phyloP scores from a whole-genome alignment of 2,329 filamentous ascomycete genomes.

The Epichloe sp. region DNA sequence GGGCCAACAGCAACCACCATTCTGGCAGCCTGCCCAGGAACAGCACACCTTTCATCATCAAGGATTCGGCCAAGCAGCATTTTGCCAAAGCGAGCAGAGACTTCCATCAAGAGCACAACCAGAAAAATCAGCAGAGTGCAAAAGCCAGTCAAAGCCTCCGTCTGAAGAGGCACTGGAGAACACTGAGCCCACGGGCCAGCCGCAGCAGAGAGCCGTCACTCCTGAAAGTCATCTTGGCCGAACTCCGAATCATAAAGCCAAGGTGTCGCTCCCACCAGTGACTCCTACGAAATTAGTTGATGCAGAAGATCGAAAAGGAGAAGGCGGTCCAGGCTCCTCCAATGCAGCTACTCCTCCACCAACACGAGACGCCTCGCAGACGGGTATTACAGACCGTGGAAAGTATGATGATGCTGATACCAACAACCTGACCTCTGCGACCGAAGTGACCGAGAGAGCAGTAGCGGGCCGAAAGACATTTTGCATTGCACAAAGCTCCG shows the following conservation, averaged over 20 bases:
- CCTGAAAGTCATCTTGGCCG: conserved; percentile 5
- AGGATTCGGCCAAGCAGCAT: background rate
- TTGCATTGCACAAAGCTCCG: background rate
- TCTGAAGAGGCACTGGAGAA: conserved; percentile 14
- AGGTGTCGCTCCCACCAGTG: conserved; percentile 10
- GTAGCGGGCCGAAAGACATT: background rate
- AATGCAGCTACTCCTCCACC: background rate
- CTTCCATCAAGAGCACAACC: background rate
- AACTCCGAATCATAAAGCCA: conserved; percentile 7
- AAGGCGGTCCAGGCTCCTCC: background rate
- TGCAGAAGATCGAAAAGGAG: background rate
- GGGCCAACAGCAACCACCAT: background rate
- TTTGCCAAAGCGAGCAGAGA: background rate
- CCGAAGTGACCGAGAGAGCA: background rate
- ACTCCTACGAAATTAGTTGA: background rate
- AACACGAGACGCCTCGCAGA: background rate
- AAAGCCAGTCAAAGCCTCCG: conserved; percentile 16
- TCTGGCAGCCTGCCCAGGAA: background rate
- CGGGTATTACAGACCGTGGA: background rate
- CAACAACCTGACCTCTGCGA: background rate
- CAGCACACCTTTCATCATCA: background rate
- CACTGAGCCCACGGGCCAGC: background rate
- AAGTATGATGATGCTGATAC: background rate
- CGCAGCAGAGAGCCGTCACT: background rate
- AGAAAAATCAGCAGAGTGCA: conserved; percentile 1